Base-by-base conservation (phyloP, 192 early-diverging fungal species). In the Gigaspora rosea region DNA sequence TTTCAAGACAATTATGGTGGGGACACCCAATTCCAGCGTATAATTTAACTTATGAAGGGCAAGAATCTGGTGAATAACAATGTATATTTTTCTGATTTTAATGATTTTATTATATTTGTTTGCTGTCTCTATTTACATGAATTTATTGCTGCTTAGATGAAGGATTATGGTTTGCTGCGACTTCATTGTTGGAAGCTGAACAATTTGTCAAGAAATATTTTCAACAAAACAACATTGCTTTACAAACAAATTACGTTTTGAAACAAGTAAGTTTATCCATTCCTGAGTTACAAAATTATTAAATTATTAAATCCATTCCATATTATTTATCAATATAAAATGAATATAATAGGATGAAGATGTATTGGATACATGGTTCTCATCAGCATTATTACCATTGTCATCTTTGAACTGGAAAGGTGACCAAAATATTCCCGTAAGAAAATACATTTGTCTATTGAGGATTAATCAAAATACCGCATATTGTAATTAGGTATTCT, bases 311-410 rank as follows among this genome's bases (percentile, higher is more conserved):
- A 41, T 41, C 41, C 41, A 41, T 7, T 41, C 41, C 52, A 61
- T 68, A 59, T 22, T 36, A 61, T 61, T 49, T 67, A 16, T 13
- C 33, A 58, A 33, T 27, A 13, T 27, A n/a, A 36, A n/a, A 65
- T 76, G 62, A 51, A 76, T 18, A n/a, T 83, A 86, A 71, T 89
- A 94, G 83, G 95, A 97, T 77, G 90, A 88, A 20, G 97, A 99
- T 80, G 97, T 99, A 20, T 80, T 99, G 20, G 97, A 99, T 80
- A 99, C 97, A 4, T 99, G 97, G 96, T 99, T 99, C 76, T 98
- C 96, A 15, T 94, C 96, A 18, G 96, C 89, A 8, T 86, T 99
- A 32, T 88, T 97, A 85, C 97, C 97, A 8, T 85, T 99, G 46
- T 92, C 96, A 9, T 85, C 85, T 20, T 83, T 92, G 20, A 81